phyloP scores from a whole-genome alignment of 345 rosid genomes.

The Pistacia vera region DNA sequence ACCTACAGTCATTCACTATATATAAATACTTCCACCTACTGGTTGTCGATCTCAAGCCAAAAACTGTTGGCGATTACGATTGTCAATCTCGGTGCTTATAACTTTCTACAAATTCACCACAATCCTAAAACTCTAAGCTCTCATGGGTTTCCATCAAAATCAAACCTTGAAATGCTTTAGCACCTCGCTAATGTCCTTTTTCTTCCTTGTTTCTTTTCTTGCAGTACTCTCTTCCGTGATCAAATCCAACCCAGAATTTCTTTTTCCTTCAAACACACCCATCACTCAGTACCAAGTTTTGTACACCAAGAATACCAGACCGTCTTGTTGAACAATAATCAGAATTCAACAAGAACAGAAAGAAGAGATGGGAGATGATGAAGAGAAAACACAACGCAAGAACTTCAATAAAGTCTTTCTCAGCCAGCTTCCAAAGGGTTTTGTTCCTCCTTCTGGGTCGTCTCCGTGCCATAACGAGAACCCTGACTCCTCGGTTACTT shows the following conservation, averaged over 20 bases:
- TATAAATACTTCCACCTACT: neutral
- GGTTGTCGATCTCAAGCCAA: neutral
- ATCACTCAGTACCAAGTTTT: conserved; percentile 9
- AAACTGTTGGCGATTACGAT: conserved; percentile 19
- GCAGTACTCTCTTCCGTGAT: conserved; percentile 4
- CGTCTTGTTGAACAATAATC: conserved; percentile 21
- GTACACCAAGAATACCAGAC: conserved; percentile 37
- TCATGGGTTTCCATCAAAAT: conserved; percentile 31
- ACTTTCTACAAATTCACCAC: conserved; percentile 7
- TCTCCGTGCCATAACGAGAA: conserved; percentile 58
- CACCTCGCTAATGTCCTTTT: conserved; percentile 9
- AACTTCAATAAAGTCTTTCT: conserved; percentile 31
- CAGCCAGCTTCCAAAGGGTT: conserved; percentile 68
- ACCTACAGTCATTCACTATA: too few species aligned
- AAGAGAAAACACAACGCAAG: conserved; percentile 25
- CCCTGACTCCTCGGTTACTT: conserved; percentile 35
- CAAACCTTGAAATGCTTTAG: conserved; percentile 10
- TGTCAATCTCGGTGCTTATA: conserved; percentile 22
- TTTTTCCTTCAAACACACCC: neutral
- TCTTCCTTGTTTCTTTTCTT: conserved; percentile 18
- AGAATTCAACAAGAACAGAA: conserved; percentile 16
- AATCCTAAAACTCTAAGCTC: conserved; percentile 1
- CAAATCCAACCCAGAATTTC: conserved; percentile 14
- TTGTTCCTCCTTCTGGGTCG: conserved; percentile 64
- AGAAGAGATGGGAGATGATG: conserved; percentile 2